Conservation (phyloP, 371 early-diverging fungal genomes). For the Nematocida sp. region DNA sequence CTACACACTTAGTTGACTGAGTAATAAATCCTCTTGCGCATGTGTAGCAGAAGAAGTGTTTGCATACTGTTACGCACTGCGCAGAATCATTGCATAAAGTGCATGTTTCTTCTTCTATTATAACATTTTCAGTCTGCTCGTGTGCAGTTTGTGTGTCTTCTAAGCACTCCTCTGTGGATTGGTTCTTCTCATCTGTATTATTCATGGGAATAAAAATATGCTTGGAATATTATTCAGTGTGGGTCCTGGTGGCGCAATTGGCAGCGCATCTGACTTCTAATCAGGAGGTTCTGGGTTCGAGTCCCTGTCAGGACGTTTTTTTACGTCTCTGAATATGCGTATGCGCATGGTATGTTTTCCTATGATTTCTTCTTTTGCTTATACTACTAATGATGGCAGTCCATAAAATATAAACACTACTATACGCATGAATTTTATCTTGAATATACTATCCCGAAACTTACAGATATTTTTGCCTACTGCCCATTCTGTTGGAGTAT, state of each 20-base stretch:
- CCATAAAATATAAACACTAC: no score
- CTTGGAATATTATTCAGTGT: neutral
- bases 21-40: constrained; percentile 21
- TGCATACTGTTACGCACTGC: constrained; percentile 46
- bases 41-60: constrained; percentile 30
- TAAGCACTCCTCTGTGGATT: constrained; percentile 14
- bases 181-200: constrained; percentile 3
- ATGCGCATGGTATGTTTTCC: neutral
- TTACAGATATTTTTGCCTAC: no score
- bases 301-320: constrained; percentile 64
- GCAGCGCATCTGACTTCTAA: constrained; percentile 63
- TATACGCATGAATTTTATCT: no score
- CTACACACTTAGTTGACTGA: constrained; percentile 33
- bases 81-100: constrained; percentile 19
- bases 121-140: neutral
- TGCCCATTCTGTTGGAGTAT: no score
- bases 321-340: neutral
- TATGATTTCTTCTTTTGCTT: neutral
- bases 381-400: no score
- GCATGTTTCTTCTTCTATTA: constrained; percentile 21
- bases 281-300: constrained; percentile 64
- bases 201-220: constrained; percentile 11
- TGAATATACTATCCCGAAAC: no score
- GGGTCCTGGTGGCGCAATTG: constrained; percentile 61
- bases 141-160: neutral